Evolutionary conservation across 129 eudicot genomes (phyloP).

Genomic region (Smallanthus sonchifolius): DNA sequence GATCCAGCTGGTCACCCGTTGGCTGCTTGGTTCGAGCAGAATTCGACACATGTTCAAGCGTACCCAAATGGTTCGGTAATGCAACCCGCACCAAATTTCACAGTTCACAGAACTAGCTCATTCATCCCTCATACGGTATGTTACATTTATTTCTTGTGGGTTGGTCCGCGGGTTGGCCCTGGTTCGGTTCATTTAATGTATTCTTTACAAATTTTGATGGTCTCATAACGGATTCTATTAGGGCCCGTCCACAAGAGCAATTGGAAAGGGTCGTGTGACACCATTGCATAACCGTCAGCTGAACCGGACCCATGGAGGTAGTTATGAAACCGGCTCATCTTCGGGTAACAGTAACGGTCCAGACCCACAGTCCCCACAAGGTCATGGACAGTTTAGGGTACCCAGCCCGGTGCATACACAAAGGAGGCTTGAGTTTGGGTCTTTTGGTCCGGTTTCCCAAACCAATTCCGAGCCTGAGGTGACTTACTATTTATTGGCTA

Average conservation of each 20-base stretch:
- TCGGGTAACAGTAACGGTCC: neutral
- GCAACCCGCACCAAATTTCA: slow-evolving; percentile 11
- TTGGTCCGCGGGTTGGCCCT: neutral
- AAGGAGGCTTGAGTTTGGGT: slow-evolving; percentile 45
- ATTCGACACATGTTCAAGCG: slow-evolving; percentile 8
- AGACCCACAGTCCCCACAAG: slow-evolving; percentile 15
- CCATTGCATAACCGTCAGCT: slow-evolving; percentile 7
- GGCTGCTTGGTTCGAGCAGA: slow-evolving; percentile 17
- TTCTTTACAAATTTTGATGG: neutral
- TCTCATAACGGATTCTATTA: neutral
- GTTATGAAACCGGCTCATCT: neutral
- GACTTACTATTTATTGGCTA: neutral
- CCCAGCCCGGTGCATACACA: neutral
- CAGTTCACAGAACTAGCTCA: slow-evolving; percentile 41
- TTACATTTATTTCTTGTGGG: neutral
- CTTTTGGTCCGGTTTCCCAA: slow-evolving; percentile 28
- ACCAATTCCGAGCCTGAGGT: neutral
- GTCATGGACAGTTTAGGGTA: slow-evolving; percentile 15
- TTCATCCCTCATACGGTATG: slow-evolving; percentile 61
- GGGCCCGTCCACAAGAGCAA: slow-evolving; percentile 4
- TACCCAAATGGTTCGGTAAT: slow-evolving; percentile 15
- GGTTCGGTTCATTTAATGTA: neutral
- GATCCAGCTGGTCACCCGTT: neutral
- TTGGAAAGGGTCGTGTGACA: slow-evolving; percentile 25
- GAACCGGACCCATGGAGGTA: slow-evolving; percentile 5